A percentile compares a stretch with the other conserved stretches of the same genome.
phyloP scores from a whole-genome alignment of 805 yeast species.

The Wickerhamomyces canadensis region DNA sequence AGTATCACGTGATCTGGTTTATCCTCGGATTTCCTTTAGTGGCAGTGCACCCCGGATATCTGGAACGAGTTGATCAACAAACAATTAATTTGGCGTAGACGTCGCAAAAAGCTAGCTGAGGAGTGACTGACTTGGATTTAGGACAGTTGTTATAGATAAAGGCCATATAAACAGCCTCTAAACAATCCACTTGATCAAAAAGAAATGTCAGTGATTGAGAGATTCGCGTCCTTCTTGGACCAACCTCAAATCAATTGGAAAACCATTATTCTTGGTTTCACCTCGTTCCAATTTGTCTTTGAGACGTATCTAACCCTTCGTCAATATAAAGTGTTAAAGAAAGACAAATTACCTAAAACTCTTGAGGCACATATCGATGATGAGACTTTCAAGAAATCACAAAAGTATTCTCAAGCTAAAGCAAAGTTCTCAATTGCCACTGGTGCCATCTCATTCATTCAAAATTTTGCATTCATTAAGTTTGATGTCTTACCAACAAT shows the following conservation, averaged over 20 bases:
- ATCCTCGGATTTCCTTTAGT: no score
- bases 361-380: slow-evolving; percentile 61
- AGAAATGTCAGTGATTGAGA: slow-evolving; percentile 28
- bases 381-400: slow-evolving; percentile 72
- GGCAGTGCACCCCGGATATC: no score
- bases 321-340: slow-evolving; percentile 63
- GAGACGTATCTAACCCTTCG: slow-evolving; percentile 71
- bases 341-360: slow-evolving; percentile 59
- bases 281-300: slow-evolving; percentile 69
- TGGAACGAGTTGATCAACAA: no score
- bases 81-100: no score
- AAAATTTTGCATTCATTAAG: slow-evolving; percentile 53
- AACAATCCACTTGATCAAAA: no score
- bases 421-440: slow-evolving; percentile 59
- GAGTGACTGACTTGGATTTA: no score
- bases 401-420: slow-evolving; percentile 75
- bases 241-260: slow-evolving; percentile 77
- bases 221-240: slow-evolving; percentile 51
- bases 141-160: no score
- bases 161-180: no score
- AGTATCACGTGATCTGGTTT: no score
- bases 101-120: no score
- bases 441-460: slow-evolving; percentile 43
- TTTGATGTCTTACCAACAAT: slow-evolving; percentile 59
- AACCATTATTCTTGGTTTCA: slow-evolving; percentile 61